Evolutionary conservation across 2,329 filamentous ascomycete species (phyloP), one percentile per base, ranked within the genome.

Genomic region (Blastomyces parvus): DNA sequence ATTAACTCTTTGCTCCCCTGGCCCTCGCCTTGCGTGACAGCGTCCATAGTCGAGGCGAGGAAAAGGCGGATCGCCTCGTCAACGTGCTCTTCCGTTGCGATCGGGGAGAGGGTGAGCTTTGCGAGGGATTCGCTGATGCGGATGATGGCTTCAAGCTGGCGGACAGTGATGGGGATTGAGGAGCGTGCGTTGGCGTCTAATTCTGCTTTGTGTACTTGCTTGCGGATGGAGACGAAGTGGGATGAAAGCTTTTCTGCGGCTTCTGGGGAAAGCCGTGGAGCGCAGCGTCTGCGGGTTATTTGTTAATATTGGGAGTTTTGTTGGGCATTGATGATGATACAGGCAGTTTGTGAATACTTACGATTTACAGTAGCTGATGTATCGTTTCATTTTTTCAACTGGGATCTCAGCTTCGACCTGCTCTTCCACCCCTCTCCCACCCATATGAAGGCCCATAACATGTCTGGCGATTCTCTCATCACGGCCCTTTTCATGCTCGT

Each of bases 391-490:
- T 79, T 96, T 96, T 61, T 97, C 94, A 1, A 97, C 89, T 0
- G 91, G 85, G 59, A 99, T 92, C 72, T 97, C 93, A 2, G 91
- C 88, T 74, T 96, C 90, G 1, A 86, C 81, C 66, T 90, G 85
- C 70, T 96, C 91, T 70, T 96, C 91, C 0, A 88, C 79, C 50
- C 90, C 89, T 61, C 88, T 86, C 17, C 90, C 89, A 64, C 91
- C 91, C 90, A 97, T 97, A 71, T 97, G 93, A 67, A 99, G 92
- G 56, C 88, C 87, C 87, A 99, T 96, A 72, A 99, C 93, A 84
- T 99, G 94, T 73, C 88, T 93, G 14, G 94, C 94, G 71, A 99
- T 97, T 3, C 84, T 87, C 79, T 97, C 91, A 73, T 99, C 94
- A 71, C 93, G 90, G 63, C 85, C 88, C 55, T 90, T 85, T 66